These are phyloP conservation scores for Naganishia albida DNA, from an alignment of 1,284 basidiomycete genomes.

Conservation along the genomic window DNA sequence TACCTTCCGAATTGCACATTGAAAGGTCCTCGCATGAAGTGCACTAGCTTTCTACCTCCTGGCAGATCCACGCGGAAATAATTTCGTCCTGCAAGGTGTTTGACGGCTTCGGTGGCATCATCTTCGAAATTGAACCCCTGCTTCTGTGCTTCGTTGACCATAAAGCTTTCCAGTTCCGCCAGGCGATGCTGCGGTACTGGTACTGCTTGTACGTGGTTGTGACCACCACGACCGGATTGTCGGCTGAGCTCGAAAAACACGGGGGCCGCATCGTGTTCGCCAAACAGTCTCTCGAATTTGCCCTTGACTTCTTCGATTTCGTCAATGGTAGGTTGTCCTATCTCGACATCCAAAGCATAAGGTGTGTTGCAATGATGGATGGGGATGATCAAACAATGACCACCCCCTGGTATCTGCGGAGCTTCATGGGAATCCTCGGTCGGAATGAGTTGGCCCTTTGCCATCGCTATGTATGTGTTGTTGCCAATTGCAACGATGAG, in stretches of 20 bases:
- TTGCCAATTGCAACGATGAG: constrained; percentile 87
- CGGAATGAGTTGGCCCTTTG: constrained; percentile 87
- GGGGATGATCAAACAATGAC: constrained; percentile 74
- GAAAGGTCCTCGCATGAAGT: constrained; percentile 77
- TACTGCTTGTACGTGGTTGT: constrained; percentile 85
- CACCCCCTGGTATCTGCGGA: constrained; percentile 77
- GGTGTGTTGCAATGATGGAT: constrained; percentile 68
- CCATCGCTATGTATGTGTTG: constrained; percentile 89
- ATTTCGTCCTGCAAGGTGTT: constrained; percentile 19
- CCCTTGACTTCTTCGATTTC: constrained; percentile 83
- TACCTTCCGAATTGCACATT: constrained; percentile 90
- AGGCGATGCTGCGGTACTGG: constrained; percentile 69
- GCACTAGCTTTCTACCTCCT: constrained; percentile 78
- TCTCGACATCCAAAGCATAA: constrained; percentile 71
- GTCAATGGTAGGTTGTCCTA: constrained; percentile 70
- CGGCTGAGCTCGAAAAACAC: constrained; percentile 88
- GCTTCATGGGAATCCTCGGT: constrained; percentile 62
- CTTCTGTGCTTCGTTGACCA: constrained; percentile 61
- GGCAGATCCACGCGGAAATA: constrained; percentile 91
- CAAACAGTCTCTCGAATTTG: constrained; percentile 70
- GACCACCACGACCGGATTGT: constrained; percentile 79
- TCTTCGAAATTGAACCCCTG: constrained; percentile 62
- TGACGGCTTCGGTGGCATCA: constrained; percentile 55
- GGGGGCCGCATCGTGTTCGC: constrained; percentile 65
- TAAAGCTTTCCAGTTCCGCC: constrained; percentile 23